Evolutionary conservation across 768 basidiomycete genomes (phyloP).

Genomic region (Cyclocybe cylindracea): DNA sequence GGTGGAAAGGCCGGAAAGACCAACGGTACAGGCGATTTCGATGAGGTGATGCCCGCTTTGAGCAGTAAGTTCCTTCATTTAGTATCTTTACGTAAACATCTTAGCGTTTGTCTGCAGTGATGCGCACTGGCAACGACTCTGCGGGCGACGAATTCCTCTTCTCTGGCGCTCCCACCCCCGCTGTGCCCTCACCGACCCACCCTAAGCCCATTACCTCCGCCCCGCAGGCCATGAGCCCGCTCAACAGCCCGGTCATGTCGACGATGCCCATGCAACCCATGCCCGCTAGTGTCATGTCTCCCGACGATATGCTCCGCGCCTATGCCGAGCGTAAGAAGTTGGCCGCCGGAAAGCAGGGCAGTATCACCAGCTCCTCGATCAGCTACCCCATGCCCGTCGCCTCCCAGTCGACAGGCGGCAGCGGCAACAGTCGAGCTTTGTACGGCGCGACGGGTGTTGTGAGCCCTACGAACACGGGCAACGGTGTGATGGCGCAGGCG

Average conservation of each 20-base stretch:
- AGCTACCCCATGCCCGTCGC: slow-evolving; percentile 26
- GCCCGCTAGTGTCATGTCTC: slow-evolving; percentile 46
- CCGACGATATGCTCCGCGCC: slow-evolving; percentile 77
- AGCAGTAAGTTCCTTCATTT: slow-evolving; percentile 46
- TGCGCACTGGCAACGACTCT: slow-evolving; percentile 56
- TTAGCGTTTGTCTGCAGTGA: slow-evolving; percentile 45
- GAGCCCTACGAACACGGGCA: slow-evolving; percentile 8
- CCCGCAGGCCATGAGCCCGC: neutral
- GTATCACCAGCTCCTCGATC: slow-evolving; percentile 15
- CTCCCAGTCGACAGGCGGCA: slow-evolving; percentile 1
- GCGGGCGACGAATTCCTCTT: slow-evolving; percentile 45
- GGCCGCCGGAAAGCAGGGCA: slow-evolving; percentile 1
- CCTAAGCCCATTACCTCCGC: slow-evolving; percentile 9
- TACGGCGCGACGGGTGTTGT: slow-evolving; percentile 19
- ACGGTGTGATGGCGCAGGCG: neutral
- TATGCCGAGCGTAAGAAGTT: slow-evolving; percentile 36
- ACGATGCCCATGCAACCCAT: slow-evolving; percentile 32
- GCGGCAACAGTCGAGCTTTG: slow-evolving; percentile 16
- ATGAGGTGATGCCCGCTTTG: slow-evolving; percentile 71
- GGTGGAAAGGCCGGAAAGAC: slow-evolving; percentile 18
- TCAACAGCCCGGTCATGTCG: slow-evolving; percentile 31
- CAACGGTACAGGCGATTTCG: slow-evolving; percentile 28
- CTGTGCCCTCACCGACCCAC: slow-evolving; percentile 14
- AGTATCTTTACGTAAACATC: neutral
- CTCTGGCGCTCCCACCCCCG: slow-evolving; percentile 27